Percentiles rank a stretch among this genome's conserved stretches.
Conservation (phyloP, 768 basidiomycete species). For the Dendrothele bispora region DNA sequence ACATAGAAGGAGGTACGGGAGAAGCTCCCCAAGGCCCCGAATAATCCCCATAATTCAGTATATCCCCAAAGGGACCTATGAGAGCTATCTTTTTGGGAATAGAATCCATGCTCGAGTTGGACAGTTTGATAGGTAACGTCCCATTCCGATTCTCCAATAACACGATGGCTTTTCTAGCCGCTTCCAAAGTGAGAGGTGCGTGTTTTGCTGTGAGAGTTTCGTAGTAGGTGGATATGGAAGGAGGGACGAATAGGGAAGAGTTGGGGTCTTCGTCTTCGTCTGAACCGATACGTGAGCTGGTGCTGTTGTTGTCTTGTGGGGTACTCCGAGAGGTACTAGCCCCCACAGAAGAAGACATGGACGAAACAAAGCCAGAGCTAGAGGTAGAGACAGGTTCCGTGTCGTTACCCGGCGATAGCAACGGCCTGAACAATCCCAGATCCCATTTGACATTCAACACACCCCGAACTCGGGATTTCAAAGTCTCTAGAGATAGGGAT, state of each 20-base stretch:
- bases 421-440: slow-evolving; percentile 13
- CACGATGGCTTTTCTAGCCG: slow-evolving; percentile 21
- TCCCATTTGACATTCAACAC: slow-evolving; percentile 24
- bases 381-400: no score
- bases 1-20: slow-evolving; percentile 15
- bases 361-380: no score
- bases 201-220: slow-evolving; percentile 15
- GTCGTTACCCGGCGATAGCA: no score
- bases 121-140: slow-evolving; percentile 19
- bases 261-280: no score
- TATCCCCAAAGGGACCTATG: slow-evolving; percentile 22
- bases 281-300: background rate
- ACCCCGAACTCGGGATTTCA: slow-evolving; percentile 16
- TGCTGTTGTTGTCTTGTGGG: background rate
- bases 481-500: no score
- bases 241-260: slow-evolving; percentile 17
- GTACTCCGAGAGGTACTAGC: no score
- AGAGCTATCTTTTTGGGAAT: slow-evolving; percentile 18
- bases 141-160: slow-evolving; percentile 23
- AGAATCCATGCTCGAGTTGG: no score
- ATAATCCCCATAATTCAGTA: slow-evolving; percentile 25
- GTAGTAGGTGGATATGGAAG: slow-evolving; percentile 13
- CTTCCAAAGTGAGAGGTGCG: slow-evolving; percentile 22
- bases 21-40: slow-evolving; percentile 22
- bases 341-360: no score